Evolutionary conservation across 2,329 filamentous ascomycete genomes (phyloP).

Genomic region (Xylariaceae sp.): DNA sequence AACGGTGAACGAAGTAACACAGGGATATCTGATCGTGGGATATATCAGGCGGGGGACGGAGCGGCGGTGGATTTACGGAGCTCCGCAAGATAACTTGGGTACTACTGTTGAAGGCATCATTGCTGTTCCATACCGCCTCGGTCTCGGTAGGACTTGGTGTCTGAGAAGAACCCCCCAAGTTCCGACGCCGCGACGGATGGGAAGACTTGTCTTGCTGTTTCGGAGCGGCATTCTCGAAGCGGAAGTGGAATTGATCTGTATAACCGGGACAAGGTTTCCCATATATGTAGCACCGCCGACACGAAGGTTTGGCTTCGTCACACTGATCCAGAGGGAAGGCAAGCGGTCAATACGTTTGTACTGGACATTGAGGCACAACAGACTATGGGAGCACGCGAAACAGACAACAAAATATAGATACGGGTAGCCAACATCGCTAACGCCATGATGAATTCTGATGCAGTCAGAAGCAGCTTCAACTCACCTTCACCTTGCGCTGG

Average conservation of each 20-base stretch:
- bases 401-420: too few species aligned
- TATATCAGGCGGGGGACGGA: conserved; percentile 3
- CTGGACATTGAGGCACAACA: too few species aligned
- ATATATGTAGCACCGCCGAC: conserved; percentile 16
- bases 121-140: not conserved
- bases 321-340: conserved; percentile 9
- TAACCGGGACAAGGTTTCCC: conserved; percentile 16
- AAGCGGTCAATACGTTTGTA: too few species aligned
- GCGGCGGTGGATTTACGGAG: not conserved
- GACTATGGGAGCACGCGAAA: too few species aligned
- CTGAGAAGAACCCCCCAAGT: conserved; percentile 2
- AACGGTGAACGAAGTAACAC: conserved; percentile 15
- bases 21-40: conserved; percentile 16
- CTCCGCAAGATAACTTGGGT: not conserved
- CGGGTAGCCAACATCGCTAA: too few species aligned
- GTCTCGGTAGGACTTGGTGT: not conserved
- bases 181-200: not conserved
- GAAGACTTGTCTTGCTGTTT: conserved; percentile 6
- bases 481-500: conserved; percentile 18
- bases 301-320: conserved; percentile 14
- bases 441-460: too few species aligned
- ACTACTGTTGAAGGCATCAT: not conserved
- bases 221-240: conserved; percentile 13
- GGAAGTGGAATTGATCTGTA: conserved; percentile 18
- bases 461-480: conserved; percentile 2